Conservation (phyloP, 768 basidiomycete species). For the Pulveroboletus ravenelii region DNA sequence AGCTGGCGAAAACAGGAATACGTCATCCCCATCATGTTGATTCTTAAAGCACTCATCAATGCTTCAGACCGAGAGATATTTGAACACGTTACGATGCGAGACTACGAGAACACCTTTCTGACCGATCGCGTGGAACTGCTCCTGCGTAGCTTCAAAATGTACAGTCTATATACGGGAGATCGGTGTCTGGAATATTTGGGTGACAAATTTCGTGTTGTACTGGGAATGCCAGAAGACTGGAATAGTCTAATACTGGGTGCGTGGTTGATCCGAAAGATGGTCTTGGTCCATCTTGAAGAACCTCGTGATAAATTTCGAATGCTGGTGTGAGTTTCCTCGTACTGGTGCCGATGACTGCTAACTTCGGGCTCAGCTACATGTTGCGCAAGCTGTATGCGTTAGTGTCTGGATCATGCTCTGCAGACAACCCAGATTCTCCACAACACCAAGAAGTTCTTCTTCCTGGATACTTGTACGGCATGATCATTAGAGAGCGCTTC, state of each 20-base stretch:
- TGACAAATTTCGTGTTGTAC: slow-evolving; percentile 91
- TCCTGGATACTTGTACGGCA: slow-evolving; percentile 87
- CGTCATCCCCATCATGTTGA: slow-evolving; percentile 93
- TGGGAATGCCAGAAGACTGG: slow-evolving; percentile 92
- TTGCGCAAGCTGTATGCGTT: slow-evolving; percentile 89
- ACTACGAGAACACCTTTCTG: slow-evolving; percentile 94
- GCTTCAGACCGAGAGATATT: slow-evolving; percentile 96
- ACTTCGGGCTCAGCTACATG: slow-evolving; percentile 73
- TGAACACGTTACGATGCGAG: slow-evolving; percentile 93
- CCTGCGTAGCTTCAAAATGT: slow-evolving; percentile 92
- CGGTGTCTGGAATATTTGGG: slow-evolving; percentile 95
- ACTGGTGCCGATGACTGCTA: slow-evolving; percentile 1
- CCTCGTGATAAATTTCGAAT: slow-evolving; percentile 93
- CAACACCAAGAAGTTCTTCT: slow-evolving; percentile 97
- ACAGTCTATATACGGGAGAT: slow-evolving; percentile 78
- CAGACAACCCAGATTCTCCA: slow-evolving; percentile 98
- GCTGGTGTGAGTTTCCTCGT: slow-evolving; percentile 58
- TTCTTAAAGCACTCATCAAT: slow-evolving; percentile 87
- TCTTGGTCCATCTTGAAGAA: slow-evolving; percentile 84
- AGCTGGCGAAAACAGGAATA: slow-evolving; percentile 98
- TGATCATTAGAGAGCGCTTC: slow-evolving; percentile 97
- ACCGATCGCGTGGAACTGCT: slow-evolving; percentile 95
- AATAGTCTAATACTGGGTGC: slow-evolving; percentile 74
- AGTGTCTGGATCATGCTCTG: slow-evolving; percentile 83
- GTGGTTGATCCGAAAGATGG: slow-evolving; percentile 78